Conservation (phyloP, 2,329 filamentous ascomycete species). For the Aspergillus hiratsukae region DNA sequence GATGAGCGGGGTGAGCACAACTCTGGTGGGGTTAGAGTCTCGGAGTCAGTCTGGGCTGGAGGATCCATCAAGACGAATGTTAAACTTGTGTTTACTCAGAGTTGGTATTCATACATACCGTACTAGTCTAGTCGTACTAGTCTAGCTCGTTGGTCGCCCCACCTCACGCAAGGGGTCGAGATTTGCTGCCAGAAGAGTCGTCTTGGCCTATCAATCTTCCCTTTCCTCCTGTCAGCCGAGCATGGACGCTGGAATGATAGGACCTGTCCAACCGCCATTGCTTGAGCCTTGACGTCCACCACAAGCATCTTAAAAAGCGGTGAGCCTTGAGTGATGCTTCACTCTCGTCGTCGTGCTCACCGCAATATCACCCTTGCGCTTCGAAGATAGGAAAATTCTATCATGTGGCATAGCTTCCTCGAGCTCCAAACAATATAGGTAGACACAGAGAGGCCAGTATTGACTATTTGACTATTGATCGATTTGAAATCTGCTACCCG, state of each 20-base stretch:
- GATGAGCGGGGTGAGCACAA: not conserved
- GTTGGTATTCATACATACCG: not conserved
- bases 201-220: constrained; percentile 17
- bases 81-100: not conserved
- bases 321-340: constrained; percentile 11
- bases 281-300: not conserved
- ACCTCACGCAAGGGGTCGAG: constrained; percentile 20
- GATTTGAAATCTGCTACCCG: not conserved
- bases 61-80: too few species aligned
- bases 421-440: not conserved
- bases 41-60: too few species aligned
- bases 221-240: constrained; percentile 12
- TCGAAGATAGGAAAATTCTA: not conserved
- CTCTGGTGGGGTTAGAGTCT: too few species aligned
- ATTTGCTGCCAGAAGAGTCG: constrained; percentile 15
- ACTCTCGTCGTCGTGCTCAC: not conserved
- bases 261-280: constrained; percentile 12
- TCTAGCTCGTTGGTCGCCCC: not conserved
- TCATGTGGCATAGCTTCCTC: not conserved
- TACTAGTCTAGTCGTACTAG: not conserved
- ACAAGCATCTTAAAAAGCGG: constrained; percentile 8
- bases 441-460: not conserved
- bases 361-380: not conserved
- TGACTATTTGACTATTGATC: not conserved
- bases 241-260: constrained; percentile 14